Base-by-base conservation (phyloP, 345 rosid species). In the Rhodamnia argentea region DNA sequence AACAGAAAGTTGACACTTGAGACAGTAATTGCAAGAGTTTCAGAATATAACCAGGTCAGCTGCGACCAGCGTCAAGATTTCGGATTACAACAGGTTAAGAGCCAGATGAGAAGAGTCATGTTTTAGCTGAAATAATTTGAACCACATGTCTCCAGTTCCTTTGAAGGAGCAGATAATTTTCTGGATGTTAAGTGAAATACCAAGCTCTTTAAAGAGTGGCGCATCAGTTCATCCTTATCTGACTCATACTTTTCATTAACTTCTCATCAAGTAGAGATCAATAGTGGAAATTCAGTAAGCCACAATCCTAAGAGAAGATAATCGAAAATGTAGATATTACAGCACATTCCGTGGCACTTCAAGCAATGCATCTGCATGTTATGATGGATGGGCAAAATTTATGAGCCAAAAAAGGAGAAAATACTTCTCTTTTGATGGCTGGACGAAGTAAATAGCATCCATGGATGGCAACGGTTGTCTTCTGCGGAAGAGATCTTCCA, bases 371-470 rank as follows among this genome's bases (percentile, higher is more conserved):
- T 64, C 78, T 32, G 23, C 78, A 8, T 64, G 76, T 64, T 64
- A 64, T 70, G 40, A n/a, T 59, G 14, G 40, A 60, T 54, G 50
- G 82, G 16, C 76, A 13, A 52, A 84, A 84, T 10, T 84, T 44
- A 50, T 50, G 26, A 50, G 78, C 57, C 52, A 15, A 47, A 42
- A 51, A 50, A 13, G 26, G 82, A 59, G 37, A 70, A n/a, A 44
- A 59, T 91, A 96, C 98, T 97, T 97, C 87, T 97, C 99, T 92
- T 95, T 96, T 83, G 95, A 85, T 84, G 98, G 98, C 90, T 97
- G 98, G 81, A 97, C 91, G 83, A 94, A 96, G 88, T 97, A 96
- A 90, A 97, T 87, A 51, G 95, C 98, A 86, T 97, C 99, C 98
- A 97, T 93, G 86, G 98, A 90, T 23, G 93, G 96, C 87, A 97